Evolutionary conservation across 2,329 filamentous ascomycete genomes (phyloP).

Genomic region (Beauveria medogensis): DNA sequence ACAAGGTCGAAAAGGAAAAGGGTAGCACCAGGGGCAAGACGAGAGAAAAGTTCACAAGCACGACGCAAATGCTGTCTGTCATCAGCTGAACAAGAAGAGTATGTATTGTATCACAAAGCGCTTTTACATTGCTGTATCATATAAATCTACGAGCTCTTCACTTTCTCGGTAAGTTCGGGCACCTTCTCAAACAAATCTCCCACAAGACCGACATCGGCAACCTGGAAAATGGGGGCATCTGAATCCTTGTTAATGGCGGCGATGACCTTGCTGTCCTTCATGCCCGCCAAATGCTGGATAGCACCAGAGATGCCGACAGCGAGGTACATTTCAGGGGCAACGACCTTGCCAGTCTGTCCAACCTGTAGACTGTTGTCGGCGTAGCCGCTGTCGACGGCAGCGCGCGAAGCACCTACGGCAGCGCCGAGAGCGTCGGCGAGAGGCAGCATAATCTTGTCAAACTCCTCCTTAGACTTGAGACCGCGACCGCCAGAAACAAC

Average conservation of each 20-base stretch:
- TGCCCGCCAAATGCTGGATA: slow-evolving; percentile 95
- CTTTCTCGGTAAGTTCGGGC: slow-evolving; percentile 90
- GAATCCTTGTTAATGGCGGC: slow-evolving; percentile 97
- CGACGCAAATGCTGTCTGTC: slow-evolving; percentile 49
- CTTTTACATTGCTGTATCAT: slow-evolving; percentile 16
- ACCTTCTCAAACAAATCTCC: slow-evolving; percentile 94
- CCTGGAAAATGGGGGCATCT: slow-evolving; percentile 96
- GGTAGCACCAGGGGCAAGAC: slow-evolving; percentile 65
- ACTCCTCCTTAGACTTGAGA: slow-evolving; percentile 96
- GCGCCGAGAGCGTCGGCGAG: slow-evolving; percentile 88
- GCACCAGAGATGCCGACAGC: slow-evolving; percentile 94
- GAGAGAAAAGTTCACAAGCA: slow-evolving; percentile 61
- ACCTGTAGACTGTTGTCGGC: slow-evolving; percentile 98
- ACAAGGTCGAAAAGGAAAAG: slow-evolving; percentile 62
- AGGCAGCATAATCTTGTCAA: slow-evolving; percentile 85
- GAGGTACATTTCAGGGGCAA: slow-evolving; percentile 90
- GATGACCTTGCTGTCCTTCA: slow-evolving; percentile 99
- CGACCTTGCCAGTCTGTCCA: slow-evolving; percentile 97
- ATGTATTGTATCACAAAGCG: slow-evolving; percentile 19
- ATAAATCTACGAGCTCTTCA: slow-evolving; percentile 50
- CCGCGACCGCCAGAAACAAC: slow-evolving; percentile 93
- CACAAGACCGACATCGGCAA: slow-evolving; percentile 91
- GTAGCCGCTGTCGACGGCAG: slow-evolving; percentile 93
- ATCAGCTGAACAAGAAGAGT: slow-evolving; percentile 26
- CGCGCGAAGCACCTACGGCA: slow-evolving; percentile 90